A percentile compares a stretch with the other conserved stretches of the same genome.
Evolutionary conservation across 257 asterid genomes (phyloP).

Genomic region (Plantago ovata): DNA sequence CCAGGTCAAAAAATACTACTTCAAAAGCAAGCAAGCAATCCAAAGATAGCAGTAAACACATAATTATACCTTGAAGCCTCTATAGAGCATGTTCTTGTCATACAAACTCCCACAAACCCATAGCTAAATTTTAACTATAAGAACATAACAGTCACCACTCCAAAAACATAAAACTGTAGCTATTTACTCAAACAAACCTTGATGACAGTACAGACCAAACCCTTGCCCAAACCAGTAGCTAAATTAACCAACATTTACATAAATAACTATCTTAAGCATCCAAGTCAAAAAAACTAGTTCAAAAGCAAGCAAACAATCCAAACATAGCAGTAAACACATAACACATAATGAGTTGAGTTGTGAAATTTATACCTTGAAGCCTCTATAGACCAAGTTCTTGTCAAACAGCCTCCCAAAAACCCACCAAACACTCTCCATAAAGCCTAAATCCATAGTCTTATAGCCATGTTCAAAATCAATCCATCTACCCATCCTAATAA

Average conservation of each 20-base stretch:
- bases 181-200: too few species aligned
- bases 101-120: slow-evolving; percentile 64
- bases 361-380: slow-evolving; percentile 70
- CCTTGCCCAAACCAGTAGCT: not conserved
- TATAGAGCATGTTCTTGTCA: slow-evolving; percentile 71
- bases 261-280: not conserved
- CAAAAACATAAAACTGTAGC: too few species aligned
- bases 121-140: too few species aligned
- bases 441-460: slow-evolving; percentile 91
- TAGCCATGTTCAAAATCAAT: slow-evolving; percentile 80
- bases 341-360: too few species aligned
- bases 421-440: slow-evolving; percentile 98
- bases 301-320: too few species aligned
- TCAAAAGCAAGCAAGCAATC: too few species aligned
- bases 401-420: slow-evolving; percentile 62
- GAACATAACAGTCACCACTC: too few species aligned
- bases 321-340: too few species aligned
- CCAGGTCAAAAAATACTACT: not conserved
- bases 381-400: slow-evolving; percentile 79
- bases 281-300: slow-evolving; percentile 2
- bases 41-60: too few species aligned
- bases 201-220: too few species aligned
- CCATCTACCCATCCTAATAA: slow-evolving; percentile 92
- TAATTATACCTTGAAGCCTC: slow-evolving; percentile 96
- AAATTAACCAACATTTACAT: not conserved